Percentiles rank a stretch among this genome's conserved stretches.
phyloP scores from a whole-genome alignment of 176 grass and related monocot genomes.

The Urochloa ruziziensis region DNA sequence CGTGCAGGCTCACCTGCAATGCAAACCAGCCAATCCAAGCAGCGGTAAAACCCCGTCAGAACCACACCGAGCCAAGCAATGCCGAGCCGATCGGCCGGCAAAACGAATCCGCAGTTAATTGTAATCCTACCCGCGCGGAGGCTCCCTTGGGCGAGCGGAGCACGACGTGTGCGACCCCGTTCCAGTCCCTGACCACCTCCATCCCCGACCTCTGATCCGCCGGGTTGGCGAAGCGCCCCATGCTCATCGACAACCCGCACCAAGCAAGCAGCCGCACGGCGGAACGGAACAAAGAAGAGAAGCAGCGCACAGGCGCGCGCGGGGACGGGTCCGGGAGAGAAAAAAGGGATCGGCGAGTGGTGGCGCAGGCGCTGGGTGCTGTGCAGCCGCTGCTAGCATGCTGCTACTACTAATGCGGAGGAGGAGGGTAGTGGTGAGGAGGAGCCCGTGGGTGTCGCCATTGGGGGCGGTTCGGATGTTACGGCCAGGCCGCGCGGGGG shows the following conservation, averaged over 20 bases:
- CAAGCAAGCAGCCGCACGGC: not conserved
- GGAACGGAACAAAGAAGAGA: not conserved
- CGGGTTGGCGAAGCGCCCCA: constrained; percentile 34
- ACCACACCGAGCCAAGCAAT: constrained; percentile 13
- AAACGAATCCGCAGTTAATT: not conserved
- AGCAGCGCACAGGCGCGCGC: not conserved
- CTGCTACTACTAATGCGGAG: constrained; percentile 1
- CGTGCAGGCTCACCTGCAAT: constrained; percentile 88
- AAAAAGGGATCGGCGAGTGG: not conserved
- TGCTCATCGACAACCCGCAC: constrained; percentile 27
- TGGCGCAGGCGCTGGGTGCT: not conserved
- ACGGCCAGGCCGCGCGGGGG: constrained; percentile 12
- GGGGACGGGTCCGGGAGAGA: not conserved
- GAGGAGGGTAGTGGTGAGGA: not conserved
- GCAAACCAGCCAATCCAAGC: not conserved
- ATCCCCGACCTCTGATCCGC: constrained; percentile 52
- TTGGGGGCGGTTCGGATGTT: constrained; percentile 44
- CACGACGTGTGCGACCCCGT: constrained; percentile 57
- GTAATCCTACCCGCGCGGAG: constrained; percentile 55
- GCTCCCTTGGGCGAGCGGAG: constrained; percentile 70
- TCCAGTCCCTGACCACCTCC: constrained; percentile 68
- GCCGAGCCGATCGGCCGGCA: not conserved
- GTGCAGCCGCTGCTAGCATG: not conserved
- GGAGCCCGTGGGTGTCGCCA: constrained; percentile 24
- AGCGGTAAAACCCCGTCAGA: constrained; percentile 23